A percentile compares a stretch with the other conserved stretches of the same genome.
phyloP scores from a whole-genome alignment of 2,329 filamentous ascomycete genomes.

The Westerdykella aurantiaca region DNA sequence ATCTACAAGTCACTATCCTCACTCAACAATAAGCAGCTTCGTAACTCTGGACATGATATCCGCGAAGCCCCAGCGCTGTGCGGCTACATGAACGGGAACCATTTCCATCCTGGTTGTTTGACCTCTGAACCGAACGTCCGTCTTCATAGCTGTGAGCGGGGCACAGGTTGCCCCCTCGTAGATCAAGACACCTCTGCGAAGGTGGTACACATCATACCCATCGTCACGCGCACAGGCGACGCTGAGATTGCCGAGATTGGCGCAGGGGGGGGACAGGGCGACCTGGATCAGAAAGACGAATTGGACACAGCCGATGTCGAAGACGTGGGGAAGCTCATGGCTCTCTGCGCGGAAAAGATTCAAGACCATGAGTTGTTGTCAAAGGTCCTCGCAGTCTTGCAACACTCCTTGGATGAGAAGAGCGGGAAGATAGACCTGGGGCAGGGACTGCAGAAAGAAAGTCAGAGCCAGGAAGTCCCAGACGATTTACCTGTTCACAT shows the following conservation, averaged over 20 bases:
- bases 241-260: slow-evolving; percentile 66
- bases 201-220: slow-evolving; percentile 71
- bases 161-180: slow-evolving; percentile 54
- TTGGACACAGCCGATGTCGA: slow-evolving; percentile 52
- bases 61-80: slow-evolving; percentile 61
- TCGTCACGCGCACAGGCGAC: slow-evolving; percentile 63
- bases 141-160: slow-evolving; percentile 82
- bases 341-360: slow-evolving; percentile 44
- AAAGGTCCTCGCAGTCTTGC: slow-evolving; percentile 34
- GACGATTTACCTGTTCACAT: slow-evolving; percentile 26
- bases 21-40: slow-evolving; percentile 16
- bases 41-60: slow-evolving; percentile 37
- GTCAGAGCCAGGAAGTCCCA: slow-evolving; percentile 10
- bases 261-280: slow-evolving; percentile 71
- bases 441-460: slow-evolving; percentile 20
- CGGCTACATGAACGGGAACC: slow-evolving; percentile 72
- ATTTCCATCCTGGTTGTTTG: slow-evolving; percentile 62
- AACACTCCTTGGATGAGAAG: slow-evolving; percentile 12
- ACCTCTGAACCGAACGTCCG: slow-evolving; percentile 58
- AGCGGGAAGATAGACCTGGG: slow-evolving; percentile 22
- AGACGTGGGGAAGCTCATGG: slow-evolving; percentile 49
- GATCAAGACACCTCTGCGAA: slow-evolving; percentile 41
- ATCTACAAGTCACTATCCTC: slow-evolving; percentile 60
- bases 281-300: slow-evolving; percentile 63
- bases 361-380: slow-evolving; percentile 29